Evolutionary conservation across 202 grass and related monocot genomes (phyloP).

Genomic region (Saccharum hybrid): DNA sequence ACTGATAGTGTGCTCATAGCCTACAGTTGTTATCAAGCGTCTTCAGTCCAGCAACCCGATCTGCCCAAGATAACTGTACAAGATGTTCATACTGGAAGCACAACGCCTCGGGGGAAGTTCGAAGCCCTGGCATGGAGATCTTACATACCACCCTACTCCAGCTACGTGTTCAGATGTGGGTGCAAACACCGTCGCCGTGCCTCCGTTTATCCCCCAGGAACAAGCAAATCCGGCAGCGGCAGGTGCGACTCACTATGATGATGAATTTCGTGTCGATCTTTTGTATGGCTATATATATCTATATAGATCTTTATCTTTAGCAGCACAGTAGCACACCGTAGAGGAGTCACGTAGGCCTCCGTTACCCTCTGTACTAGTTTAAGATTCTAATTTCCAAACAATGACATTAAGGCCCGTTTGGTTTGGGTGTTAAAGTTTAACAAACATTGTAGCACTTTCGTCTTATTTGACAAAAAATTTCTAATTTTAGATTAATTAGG

Average conservation of each 20-base stretch:
- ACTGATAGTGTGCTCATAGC: background rate
- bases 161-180: conserved; percentile 34
- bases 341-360: too few relatives aligned
- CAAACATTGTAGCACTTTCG: too few relatives aligned
- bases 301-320: too few relatives aligned
- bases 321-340: too few relatives aligned
- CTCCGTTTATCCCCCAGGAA: background rate
- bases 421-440: too few relatives aligned
- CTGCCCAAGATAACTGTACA: conserved; percentile 25
- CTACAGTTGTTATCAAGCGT: background rate
- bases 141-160: conserved; percentile 45
- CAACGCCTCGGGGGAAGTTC: conserved; percentile 19
- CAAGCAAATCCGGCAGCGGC: background rate
- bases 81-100: background rate
- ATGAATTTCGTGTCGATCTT: background rate
- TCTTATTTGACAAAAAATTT: too few relatives aligned
- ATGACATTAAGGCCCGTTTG: too few relatives aligned
- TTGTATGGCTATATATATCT: background rate
- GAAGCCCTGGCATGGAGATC: conserved; percentile 38
- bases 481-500: too few relatives aligned
- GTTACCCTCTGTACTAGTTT: too few relatives aligned
- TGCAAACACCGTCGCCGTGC: background rate
- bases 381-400: too few relatives aligned
- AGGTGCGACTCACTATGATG: background rate
- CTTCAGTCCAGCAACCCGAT: background rate